Evolutionary conservation across 1,139 yeast species (phyloP).

Genomic region (Yamadazyma dendronema): DNA sequence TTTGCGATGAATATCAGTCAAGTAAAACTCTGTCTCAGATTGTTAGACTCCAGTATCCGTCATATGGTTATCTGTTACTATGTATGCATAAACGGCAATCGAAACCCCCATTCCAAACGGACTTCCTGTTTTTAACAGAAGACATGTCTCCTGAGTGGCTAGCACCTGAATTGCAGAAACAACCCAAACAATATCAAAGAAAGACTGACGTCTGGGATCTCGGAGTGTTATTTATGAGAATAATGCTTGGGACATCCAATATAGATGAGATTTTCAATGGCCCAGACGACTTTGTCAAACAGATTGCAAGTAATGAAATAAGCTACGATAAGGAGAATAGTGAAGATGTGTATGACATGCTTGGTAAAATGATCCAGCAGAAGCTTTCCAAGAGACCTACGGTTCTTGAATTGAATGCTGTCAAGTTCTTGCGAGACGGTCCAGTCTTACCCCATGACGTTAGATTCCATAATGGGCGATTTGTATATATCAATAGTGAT

Average conservation of each 20-base stretch:
- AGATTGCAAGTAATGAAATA: constrained; percentile 39
- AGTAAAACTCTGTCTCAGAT: constrained; percentile 21
- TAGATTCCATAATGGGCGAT: constrained; percentile 13
- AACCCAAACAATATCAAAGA: constrained; percentile 50
- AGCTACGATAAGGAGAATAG: constrained; percentile 33
- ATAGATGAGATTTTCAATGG: constrained; percentile 49
- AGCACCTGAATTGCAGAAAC: constrained; percentile 68
- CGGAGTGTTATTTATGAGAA: constrained; percentile 74
- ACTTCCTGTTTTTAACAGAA: constrained; percentile 14
- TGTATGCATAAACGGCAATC: constrained; percentile 40
- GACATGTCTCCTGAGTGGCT: constrained; percentile 51
- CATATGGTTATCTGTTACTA: constrained; percentile 67
- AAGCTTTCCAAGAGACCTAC: constrained; percentile 74
- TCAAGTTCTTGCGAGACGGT: constrained; percentile 75
- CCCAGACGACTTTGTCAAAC: constrained; percentile 61
- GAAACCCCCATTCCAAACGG: constrained; percentile 2
- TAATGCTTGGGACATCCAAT: constrained; percentile 56
- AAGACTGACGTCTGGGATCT: constrained; percentile 93
- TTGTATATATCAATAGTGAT: constrained; percentile 2
- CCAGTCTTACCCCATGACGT: constrained; percentile 29
- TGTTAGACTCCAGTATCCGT: constrained; percentile 65
- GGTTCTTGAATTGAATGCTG: constrained; percentile 80
- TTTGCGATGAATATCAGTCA: constrained; percentile 21
- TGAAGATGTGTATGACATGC: constrained; percentile 56
- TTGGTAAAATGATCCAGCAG: constrained; percentile 60